These are phyloP conservation scores for Taiozyma sp. DNA, from an alignment of 1,139 yeast genomes.

Conservation along the genomic window DNA sequence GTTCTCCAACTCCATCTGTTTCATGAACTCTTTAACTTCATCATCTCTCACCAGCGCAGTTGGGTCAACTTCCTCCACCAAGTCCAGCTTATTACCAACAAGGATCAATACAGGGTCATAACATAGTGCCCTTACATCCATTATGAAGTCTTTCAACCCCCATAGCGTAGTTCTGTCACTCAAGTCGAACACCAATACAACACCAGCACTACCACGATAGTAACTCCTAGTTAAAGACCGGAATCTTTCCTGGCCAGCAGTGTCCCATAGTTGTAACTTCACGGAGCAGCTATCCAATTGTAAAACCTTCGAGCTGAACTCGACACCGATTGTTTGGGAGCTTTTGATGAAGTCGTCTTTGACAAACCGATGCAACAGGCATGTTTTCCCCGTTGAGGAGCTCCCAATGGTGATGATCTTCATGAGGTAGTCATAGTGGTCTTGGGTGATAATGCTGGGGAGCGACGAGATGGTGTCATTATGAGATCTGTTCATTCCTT, in stretches of 20 bases:
- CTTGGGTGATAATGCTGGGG: background rate
- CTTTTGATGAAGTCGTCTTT: background rate
- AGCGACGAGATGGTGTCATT: background rate
- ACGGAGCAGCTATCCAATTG: conserved; percentile 24
- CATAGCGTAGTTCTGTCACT: conserved; percentile 48
- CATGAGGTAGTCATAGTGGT: background rate
- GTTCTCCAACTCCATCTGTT: conserved; percentile 10
- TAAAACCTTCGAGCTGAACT: conserved; percentile 39
- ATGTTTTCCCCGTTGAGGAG: background rate
- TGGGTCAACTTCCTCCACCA: conserved; percentile 24
- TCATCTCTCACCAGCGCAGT: conserved; percentile 25
- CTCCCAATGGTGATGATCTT: background rate
- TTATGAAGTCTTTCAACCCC: conserved; percentile 39
- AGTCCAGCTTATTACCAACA: conserved; percentile 44
- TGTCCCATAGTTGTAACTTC: conserved; percentile 60
- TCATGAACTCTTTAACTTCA: conserved; percentile 28
- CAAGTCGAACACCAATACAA: conserved; percentile 68
- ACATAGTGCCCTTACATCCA: conserved; percentile 43
- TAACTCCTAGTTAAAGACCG: conserved; percentile 71
- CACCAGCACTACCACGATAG: conserved; percentile 71
- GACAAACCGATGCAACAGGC: background rate
- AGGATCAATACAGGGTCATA: conserved; percentile 37
- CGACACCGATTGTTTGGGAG: conserved; percentile 46
- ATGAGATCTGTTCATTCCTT: background rate
- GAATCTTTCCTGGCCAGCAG: conserved; percentile 78